These are phyloP conservation scores for Boletus tylopilopsis DNA, from an alignment of 768 basidiomycete genomes.

Conservation along the genomic window DNA sequence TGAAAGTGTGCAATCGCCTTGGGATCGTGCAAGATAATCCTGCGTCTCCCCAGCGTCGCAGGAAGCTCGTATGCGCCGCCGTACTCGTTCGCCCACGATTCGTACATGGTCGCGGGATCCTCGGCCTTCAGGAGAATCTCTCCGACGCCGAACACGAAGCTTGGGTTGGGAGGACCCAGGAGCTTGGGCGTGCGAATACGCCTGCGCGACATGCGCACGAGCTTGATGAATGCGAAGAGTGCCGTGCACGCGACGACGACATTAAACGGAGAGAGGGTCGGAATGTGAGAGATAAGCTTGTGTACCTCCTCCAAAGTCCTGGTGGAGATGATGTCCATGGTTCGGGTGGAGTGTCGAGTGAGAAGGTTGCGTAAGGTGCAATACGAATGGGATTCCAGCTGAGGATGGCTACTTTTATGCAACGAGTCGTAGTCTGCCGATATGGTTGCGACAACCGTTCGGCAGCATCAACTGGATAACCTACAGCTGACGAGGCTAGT, in stretches of 20 bases:
- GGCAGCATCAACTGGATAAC: too few relatives aligned
- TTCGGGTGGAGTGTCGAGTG: too few relatives aligned
- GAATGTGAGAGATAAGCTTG: background rate
- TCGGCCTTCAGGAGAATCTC: background rate
- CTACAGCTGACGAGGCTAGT: too few relatives aligned
- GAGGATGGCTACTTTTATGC: too few relatives aligned
- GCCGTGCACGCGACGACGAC: background rate
- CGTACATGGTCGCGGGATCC: slow-evolving; percentile 12
- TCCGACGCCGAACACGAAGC: slow-evolving; percentile 16
- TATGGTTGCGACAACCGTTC: too few relatives aligned
- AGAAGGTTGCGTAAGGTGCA: too few relatives aligned
- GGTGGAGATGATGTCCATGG: background rate
- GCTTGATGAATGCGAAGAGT: slow-evolving; percentile 4
- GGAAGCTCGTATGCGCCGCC: slow-evolving; percentile 13
- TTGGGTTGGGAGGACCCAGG: slow-evolving; percentile 14
- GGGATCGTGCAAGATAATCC: slow-evolving; percentile 35
- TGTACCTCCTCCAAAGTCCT: background rate
- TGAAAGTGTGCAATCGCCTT: slow-evolving; percentile 26
- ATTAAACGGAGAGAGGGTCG: background rate
- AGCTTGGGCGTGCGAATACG: slow-evolving; percentile 15
- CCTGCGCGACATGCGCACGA: slow-evolving; percentile 4
- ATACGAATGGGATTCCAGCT: too few relatives aligned
- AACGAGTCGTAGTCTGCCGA: too few relatives aligned
- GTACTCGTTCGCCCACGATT: slow-evolving; percentile 19
- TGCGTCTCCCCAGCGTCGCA: slow-evolving; percentile 6